Percentiles rank a stretch among this genome's conserved stretches.
These are phyloP conservation scores for Panicum virgatum DNA, from an alignment of 202 grass and related monocot genomes.

Conservation along the genomic window DNA sequence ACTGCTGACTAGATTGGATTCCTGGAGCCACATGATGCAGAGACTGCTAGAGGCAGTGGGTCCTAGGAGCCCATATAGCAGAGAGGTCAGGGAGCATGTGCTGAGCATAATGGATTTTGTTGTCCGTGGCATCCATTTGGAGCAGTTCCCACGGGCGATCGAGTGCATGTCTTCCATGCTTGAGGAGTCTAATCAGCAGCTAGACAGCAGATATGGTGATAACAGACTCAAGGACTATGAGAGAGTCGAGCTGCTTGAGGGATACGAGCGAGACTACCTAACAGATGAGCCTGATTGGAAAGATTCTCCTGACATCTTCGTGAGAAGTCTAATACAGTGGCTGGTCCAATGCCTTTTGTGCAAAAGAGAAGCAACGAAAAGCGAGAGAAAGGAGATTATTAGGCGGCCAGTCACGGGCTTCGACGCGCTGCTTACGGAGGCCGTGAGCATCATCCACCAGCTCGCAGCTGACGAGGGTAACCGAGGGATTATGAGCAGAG, in stretches of 20 bases:
- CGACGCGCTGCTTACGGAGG: not conserved
- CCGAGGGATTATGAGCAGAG: not conserved
- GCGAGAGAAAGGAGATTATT: too few relatives aligned
- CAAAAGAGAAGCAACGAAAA: not conserved
- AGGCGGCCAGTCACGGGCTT: not conserved
- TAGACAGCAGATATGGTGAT: not conserved
- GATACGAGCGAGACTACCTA: not conserved
- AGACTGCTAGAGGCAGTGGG: not conserved
- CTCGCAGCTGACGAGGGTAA: not conserved
- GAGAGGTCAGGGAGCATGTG: not conserved
- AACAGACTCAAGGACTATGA: not conserved
- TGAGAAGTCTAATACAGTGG: too few relatives aligned
- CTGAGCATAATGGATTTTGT: not conserved
- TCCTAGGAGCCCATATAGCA: not conserved
- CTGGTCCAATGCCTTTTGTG: too few relatives aligned
- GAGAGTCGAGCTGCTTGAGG: not conserved
- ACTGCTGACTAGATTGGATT: not conserved
- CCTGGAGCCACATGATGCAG: not conserved
- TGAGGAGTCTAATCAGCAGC: not conserved
- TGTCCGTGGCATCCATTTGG: not conserved
- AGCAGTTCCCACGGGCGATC: not conserved
- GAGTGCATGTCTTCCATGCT: not conserved
- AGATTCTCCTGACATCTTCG: too few relatives aligned
- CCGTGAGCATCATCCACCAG: not conserved
- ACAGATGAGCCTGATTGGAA: not conserved